phyloP scores from a whole-genome alignment of 1,284 basidiomycete species.

The Mycena sp. region DNA sequence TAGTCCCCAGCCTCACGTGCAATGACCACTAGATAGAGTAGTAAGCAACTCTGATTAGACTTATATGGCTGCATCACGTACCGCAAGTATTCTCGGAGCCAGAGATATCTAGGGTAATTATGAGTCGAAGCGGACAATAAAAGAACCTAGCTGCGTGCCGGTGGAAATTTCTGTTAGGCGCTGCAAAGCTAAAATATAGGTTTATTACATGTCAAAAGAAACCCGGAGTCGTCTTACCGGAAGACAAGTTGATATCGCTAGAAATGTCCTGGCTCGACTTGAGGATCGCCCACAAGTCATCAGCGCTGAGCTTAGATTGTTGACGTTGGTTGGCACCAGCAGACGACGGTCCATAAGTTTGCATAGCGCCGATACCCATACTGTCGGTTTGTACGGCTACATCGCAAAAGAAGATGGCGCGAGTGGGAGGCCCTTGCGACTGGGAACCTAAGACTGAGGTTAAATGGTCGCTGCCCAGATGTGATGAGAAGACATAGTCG shows the following conservation, averaged over 20 bases:
- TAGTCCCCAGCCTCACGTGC: constrained; percentile 75
- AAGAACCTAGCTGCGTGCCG: constrained; percentile 47
- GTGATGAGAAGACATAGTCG: constrained; percentile 7
- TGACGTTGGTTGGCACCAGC: constrained; percentile 55
- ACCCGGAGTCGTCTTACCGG: constrained; percentile 46
- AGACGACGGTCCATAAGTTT: constrained; percentile 43
- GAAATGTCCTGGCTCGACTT: constrained; percentile 80
- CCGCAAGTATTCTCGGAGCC: constrained; percentile 72
- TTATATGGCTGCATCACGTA: constrained; percentile 34
- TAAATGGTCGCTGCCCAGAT: constrained; percentile 55
- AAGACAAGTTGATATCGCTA: constrained; percentile 72
- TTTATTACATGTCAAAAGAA: constrained; percentile 27
- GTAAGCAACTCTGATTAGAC: not conserved
- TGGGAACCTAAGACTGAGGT: constrained; percentile 55
- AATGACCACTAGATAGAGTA: constrained; percentile 56
- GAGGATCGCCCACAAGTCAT: constrained; percentile 69
- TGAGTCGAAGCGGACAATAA: not conserved
- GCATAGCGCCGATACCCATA: constrained; percentile 44
- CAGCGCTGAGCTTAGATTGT: constrained; percentile 62
- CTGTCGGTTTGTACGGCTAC: constrained; percentile 71
- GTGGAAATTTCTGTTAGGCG: constrained; percentile 75
- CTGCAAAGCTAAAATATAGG: constrained; percentile 71
- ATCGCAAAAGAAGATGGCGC: constrained; percentile 64
- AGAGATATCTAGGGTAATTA: constrained; percentile 58
- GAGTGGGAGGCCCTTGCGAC: constrained; percentile 58